Conservation (phyloP, 495 filamentous ascomycete species). For the Aspergillus affinis region DNA sequence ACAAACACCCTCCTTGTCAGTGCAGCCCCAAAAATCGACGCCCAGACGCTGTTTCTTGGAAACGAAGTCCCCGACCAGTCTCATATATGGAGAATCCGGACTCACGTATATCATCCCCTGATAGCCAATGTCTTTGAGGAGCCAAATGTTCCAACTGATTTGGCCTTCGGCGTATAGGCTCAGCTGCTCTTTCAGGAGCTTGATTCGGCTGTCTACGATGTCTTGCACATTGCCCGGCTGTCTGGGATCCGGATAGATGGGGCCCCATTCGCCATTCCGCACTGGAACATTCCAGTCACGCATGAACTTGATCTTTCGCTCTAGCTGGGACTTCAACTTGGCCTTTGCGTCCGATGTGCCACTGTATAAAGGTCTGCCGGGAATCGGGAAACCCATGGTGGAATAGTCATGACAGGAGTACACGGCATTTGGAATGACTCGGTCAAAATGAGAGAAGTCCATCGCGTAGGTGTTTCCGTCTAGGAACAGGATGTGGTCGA, state of each 20-base stretch:
- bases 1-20: slow-evolving; percentile 22
- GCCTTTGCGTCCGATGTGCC: slow-evolving; percentile 46
- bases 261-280: slow-evolving; percentile 62
- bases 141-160: slow-evolving; percentile 56
- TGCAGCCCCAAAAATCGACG: slow-evolving; percentile 51
- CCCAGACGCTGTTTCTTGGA: slow-evolving; percentile 47
- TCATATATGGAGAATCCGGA: slow-evolving; percentile 41
- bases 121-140: slow-evolving; percentile 58
- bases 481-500: slow-evolving; percentile 55
- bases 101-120: slow-evolving; percentile 53
- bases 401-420: slow-evolving; percentile 58
- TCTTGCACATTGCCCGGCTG: slow-evolving; percentile 23
- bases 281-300: slow-evolving; percentile 45
- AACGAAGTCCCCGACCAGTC: slow-evolving; percentile 43
- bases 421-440: slow-evolving; percentile 47
- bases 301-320: slow-evolving; percentile 55
- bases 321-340: slow-evolving; percentile 37
- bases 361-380: slow-evolving; percentile 36
- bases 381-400: slow-evolving; percentile 45
- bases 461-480: slow-evolving; percentile 61
- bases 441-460: slow-evolving; percentile 34
- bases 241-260: slow-evolving; percentile 43
- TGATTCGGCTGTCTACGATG: slow-evolving; percentile 30
- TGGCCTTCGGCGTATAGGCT: slow-evolving; percentile 46
- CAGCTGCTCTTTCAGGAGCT: slow-evolving; percentile 48